Conservation (phyloP, 2,329 filamentous ascomycete genomes). For the Aureobasidium sp. region DNA sequence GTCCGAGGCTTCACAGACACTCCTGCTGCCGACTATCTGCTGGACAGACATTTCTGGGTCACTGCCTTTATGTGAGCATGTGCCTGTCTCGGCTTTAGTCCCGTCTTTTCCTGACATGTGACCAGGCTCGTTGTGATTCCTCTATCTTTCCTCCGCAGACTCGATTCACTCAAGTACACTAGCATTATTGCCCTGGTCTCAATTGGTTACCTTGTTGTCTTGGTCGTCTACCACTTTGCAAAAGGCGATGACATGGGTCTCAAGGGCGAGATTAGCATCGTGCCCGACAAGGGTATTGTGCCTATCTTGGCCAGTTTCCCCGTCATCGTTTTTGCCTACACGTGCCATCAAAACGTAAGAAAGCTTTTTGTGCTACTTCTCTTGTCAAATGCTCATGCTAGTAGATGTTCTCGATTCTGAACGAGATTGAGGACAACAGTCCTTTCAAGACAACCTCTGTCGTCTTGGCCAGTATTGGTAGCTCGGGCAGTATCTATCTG, state of each 20-base stretch:
- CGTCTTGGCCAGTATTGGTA: conserved; percentile 75
- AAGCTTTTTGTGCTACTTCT: background rate
- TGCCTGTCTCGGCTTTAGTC: background rate
- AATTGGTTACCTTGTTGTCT: conserved; percentile 86
- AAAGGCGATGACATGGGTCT: conserved; percentile 67
- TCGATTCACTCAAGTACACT: conserved; percentile 97
- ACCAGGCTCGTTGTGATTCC: conserved; percentile 81
- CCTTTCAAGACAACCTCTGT: conserved; percentile 72
- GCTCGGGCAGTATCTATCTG: conserved; percentile 79
- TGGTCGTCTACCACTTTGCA: conserved; percentile 88
- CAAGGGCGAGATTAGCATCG: conserved; percentile 65
- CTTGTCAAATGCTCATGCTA: conserved; percentile 15
- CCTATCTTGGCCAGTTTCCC: conserved; percentile 79
- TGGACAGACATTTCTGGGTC: conserved; percentile 94
- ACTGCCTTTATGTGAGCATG: conserved; percentile 78
- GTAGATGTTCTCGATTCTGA: conserved; percentile 97
- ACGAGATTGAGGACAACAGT: conserved; percentile 83
- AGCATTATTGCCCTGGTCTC: conserved; percentile 85
- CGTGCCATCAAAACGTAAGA: conserved; percentile 90
- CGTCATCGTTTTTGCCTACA: conserved; percentile 98
- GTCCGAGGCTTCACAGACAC: conserved; percentile 66
- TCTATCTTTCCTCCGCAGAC: conserved; percentile 78
- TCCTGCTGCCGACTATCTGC: conserved; percentile 61
- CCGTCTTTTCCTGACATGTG: conserved; percentile 18
- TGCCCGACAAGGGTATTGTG: conserved; percentile 73